These are phyloP conservation scores for Umbelopsis sp. DNA, from an alignment of 192 early-diverging fungal genomes.

Conservation along the genomic window DNA sequence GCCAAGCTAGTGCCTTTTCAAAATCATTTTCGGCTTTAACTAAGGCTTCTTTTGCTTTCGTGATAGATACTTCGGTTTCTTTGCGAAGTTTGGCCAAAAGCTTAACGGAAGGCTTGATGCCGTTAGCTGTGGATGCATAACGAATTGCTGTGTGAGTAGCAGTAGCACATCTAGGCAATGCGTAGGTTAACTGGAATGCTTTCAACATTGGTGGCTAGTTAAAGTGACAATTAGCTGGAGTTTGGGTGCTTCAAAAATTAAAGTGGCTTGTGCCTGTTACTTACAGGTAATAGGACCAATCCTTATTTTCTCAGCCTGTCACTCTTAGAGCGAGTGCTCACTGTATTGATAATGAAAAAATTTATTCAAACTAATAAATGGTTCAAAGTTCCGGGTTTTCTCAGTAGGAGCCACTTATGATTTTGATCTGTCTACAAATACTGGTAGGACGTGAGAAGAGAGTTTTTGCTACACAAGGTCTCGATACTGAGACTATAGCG, in stretches of 20 bases:
- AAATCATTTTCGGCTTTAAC: constrained; percentile 70
- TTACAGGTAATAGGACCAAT: too few species aligned
- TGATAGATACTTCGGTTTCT: constrained; percentile 77
- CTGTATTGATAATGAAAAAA: too few species aligned
- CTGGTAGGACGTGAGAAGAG: too few species aligned
- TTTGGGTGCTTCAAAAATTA: not conserved
- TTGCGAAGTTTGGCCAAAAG: constrained; percentile 76
- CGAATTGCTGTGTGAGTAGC: not conserved
- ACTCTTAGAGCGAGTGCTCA: too few species aligned
- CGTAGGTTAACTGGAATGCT: constrained; percentile 6
- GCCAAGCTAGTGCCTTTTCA: constrained; percentile 78
- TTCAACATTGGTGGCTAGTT: not conserved
- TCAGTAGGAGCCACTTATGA: too few species aligned
- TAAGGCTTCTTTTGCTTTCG: constrained; percentile 89
- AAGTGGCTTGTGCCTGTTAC: not conserved
- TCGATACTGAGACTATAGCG: too few species aligned
- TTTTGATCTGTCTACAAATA: too few species aligned
- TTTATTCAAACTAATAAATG: too few species aligned
- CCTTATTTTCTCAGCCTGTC: too few species aligned
- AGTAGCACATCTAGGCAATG: not conserved
- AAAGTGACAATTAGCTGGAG: too few species aligned
- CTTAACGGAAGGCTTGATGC: constrained; percentile 48
- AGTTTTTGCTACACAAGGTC: too few species aligned
- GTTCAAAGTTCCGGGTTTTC: too few species aligned
- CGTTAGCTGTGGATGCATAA: constrained; percentile 19